Evolutionary conservation across 108 stramenopile genomes (phyloP).

Genomic region (Cyclotella distinguenda): DNA sequence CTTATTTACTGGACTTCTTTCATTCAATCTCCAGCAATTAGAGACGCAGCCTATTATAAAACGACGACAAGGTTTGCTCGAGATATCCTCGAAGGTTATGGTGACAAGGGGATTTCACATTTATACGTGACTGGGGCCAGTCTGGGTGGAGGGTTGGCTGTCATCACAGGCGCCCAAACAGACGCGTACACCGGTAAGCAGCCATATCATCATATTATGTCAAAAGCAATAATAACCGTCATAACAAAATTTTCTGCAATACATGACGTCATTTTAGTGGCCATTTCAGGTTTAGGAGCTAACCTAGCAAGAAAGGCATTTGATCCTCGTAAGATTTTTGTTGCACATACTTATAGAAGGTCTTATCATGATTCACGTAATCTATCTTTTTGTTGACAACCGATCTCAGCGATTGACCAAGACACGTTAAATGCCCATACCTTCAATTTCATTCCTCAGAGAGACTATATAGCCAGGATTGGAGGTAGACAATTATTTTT

Average conservation of each 20-base stretch:
- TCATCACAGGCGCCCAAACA: slow-evolving; percentile 81
- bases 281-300: slow-evolving; percentile 74
- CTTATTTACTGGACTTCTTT: slow-evolving; percentile 46
- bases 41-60: slow-evolving; percentile 41
- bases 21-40: slow-evolving; percentile 32
- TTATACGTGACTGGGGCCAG: slow-evolving; percentile 42
- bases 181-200: slow-evolving; percentile 42
- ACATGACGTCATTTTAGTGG: slow-evolving; percentile 19
- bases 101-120: slow-evolving; percentile 16
- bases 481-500: slow-evolving; percentile 49
- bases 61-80: slow-evolving; percentile 38
- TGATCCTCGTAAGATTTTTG: too few species aligned
- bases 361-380: too few species aligned
- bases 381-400: too few species aligned
- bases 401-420: slow-evolving; percentile 40
- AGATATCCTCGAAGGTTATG: slow-evolving; percentile 30
- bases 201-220: background rate
- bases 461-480: slow-evolving; percentile 71
- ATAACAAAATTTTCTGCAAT: background rate
- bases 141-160: slow-evolving; percentile 74
- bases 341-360: too few species aligned
- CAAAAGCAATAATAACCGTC: background rate
- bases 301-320: slow-evolving; percentile 58
- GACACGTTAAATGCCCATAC: slow-evolving; percentile 60
- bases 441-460: slow-evolving; percentile 82